Base-by-base conservation (phyloP, 2,329 filamentous ascomycete genomes). In the Ceratocystis eucalypticola region DNA sequence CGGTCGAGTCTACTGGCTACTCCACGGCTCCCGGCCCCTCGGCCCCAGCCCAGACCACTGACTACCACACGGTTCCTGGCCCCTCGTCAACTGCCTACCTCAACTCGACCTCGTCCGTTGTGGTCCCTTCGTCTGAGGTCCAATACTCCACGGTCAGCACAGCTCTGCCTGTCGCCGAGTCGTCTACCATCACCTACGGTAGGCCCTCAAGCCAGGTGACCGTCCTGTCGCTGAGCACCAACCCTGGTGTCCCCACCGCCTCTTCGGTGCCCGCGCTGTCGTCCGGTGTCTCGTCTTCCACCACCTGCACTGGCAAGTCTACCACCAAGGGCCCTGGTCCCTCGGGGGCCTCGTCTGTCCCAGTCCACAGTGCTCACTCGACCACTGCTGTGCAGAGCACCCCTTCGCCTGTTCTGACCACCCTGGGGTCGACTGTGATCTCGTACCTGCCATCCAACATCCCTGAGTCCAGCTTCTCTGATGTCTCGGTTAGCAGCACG, bases 381-480 rank as follows among this genome's bases (percentile, higher is more conserved):
- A 28, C 45, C 22, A 48, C 37, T 41, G 46, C 12, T 6, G n/a
- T 45, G 25, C 22, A 65, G 57, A 55, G 53, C 20, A 67, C 66
- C 17, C 63, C 66, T 12, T 67, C 63, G 30, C 66, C 63, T 22
- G 41, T 67, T 17, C 46, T 67, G 33, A 62, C 66, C 8, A 65
- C 66, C 12, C 53, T 67, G 6, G 63, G 62, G 30, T 65, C 62
- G 28, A 65, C 63, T 46, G 66, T 67, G 8, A 62, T 30, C 30
- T 67, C 66, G 10, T 59, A 59, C 15, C 55, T 59, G 55, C 55
- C 48, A 28, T 22, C 50, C 10, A 41, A 22, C 15, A 22, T 46
- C 8, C 46, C 65, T 12, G 48, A 30, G 15, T 37, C 50, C 46
- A 64, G 46, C n/a, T 45, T 50, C 41, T 44, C 65, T 25, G 30